Conservation (phyloP, 768 basidiomycete species). For the Clitopilus passeckerianus region DNA sequence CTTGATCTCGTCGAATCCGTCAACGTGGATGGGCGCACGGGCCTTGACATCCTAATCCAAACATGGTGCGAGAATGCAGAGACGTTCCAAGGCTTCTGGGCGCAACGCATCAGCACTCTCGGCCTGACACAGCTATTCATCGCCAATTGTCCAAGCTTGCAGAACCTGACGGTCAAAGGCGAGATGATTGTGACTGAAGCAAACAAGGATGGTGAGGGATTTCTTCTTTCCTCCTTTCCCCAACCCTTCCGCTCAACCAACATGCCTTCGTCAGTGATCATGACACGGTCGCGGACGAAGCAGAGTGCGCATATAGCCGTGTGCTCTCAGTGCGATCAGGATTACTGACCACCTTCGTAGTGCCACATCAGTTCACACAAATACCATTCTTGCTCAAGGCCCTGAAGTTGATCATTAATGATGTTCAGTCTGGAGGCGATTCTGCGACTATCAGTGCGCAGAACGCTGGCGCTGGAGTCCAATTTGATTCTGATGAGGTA, state of each 20-base stretch:
- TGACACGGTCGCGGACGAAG: conserved; percentile 92
- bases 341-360: conserved; percentile 32
- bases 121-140: conserved; percentile 74
- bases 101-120: conserved; percentile 77
- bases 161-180: conserved; percentile 76
- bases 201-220: conserved; percentile 71
- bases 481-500: conserved; percentile 76
- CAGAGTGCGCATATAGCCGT: conserved; percentile 50
- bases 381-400: conserved; percentile 91
- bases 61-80: conserved; percentile 95
- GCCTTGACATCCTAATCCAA: conserved; percentile 82
- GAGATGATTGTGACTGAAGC: conserved; percentile 83
- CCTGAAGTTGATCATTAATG: conserved; percentile 82
- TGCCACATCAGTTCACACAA: conserved; percentile 79
- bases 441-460: conserved; percentile 58
- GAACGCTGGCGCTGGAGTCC: conserved; percentile 33
- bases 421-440: conserved; percentile 78
- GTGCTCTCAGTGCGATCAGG: conserved; percentile 24
- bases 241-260: conserved; percentile 4
- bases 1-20: conserved; percentile 72
- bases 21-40: conserved; percentile 52
- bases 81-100: conserved; percentile 95
- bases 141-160: conserved; percentile 61
- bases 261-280: conserved; percentile 66
- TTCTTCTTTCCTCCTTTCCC: neutral